Percentiles rank a stretch among this genome's conserved stretches.
These are phyloP conservation scores for Radiomyces spectabilis DNA, from an alignment of 192 early-diverging fungal species.

Conservation along the genomic window DNA sequence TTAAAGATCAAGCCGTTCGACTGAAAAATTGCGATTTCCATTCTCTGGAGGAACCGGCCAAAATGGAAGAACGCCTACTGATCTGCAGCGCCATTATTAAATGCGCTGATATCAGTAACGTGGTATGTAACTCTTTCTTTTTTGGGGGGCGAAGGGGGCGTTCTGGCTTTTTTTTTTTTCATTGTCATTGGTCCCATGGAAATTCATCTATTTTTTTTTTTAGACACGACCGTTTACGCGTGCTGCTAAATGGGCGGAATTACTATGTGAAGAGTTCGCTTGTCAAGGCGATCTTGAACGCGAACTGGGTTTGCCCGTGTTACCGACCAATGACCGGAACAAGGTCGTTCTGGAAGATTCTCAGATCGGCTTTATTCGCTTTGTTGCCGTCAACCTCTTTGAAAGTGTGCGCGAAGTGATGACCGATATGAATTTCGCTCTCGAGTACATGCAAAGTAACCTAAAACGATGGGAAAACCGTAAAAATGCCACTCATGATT, in stretches of 20 bases:
- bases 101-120: slow-evolving; percentile 78
- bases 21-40: slow-evolving; percentile 23
- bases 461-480: slow-evolving; percentile 18
- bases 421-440: slow-evolving; percentile 20
- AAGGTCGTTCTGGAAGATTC: slow-evolving; percentile 36
- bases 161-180: background rate
- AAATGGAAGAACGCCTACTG: slow-evolving; percentile 50
- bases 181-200: too few relatives aligned
- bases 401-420: slow-evolving; percentile 19
- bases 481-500: slow-evolving; percentile 1
- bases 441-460: slow-evolving; percentile 28
- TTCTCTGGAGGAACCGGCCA: slow-evolving; percentile 27
- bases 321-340: slow-evolving; percentile 40
- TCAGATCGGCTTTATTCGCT: slow-evolving; percentile 45
- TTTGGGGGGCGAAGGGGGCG: too few relatives aligned
- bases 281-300: slow-evolving; percentile 68
- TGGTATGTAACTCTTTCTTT: slow-evolving; percentile 42
- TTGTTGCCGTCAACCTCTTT: slow-evolving; percentile 46
- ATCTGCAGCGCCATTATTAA: slow-evolving; percentile 72
- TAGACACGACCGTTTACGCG: slow-evolving; percentile 63
- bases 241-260: slow-evolving; percentile 58
- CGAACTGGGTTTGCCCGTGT: slow-evolving; percentile 53
- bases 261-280: slow-evolving; percentile 61
- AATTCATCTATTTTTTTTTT: background rate
- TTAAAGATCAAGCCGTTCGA: slow-evolving; percentile 56